phyloP scores from a whole-genome alignment of 2,329 filamentous ascomycete genomes.

The Elsinoe perseae region DNA sequence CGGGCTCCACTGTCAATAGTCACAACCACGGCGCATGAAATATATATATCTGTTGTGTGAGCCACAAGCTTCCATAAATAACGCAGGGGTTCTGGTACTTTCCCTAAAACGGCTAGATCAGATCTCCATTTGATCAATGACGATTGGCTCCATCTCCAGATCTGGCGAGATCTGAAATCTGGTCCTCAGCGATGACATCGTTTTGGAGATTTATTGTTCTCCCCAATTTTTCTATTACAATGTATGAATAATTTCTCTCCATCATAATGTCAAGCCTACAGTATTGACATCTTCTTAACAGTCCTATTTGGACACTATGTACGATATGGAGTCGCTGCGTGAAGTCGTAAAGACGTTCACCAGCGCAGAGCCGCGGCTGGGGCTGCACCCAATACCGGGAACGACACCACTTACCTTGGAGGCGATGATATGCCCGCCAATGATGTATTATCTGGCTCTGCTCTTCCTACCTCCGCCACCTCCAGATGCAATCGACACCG shows the following conservation, averaged over 20 bases:
- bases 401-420: constrained; percentile 34
- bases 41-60: too few species aligned
- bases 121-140: constrained; percentile 3
- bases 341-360: not conserved
- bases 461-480: constrained; percentile 36
- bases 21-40: not conserved
- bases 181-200: constrained; percentile 6
- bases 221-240: not conserved
- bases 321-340: not conserved
- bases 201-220: not conserved
- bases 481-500: constrained; percentile 29
- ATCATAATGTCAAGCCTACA: constrained; percentile 7
- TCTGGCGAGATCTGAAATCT: constrained; percentile 12
- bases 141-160: constrained; percentile 13
- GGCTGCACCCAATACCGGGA: constrained; percentile 36
- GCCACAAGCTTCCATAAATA: not conserved
- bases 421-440: constrained; percentile 34
- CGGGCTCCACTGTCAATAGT: not conserved
- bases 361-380: constrained; percentile 29
- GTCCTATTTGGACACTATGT: not conserved
- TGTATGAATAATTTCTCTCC: not conserved
- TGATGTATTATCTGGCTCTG: constrained; percentile 38
- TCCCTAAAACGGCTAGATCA: not conserved
- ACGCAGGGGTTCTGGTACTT: not conserved
- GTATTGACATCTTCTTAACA: not conserved